Percentiles rank a stretch among this genome's conserved stretches.
Evolutionary conservation across 202 grass and related monocot species (phyloP).

Genomic region (Eragrostis tef): DNA sequence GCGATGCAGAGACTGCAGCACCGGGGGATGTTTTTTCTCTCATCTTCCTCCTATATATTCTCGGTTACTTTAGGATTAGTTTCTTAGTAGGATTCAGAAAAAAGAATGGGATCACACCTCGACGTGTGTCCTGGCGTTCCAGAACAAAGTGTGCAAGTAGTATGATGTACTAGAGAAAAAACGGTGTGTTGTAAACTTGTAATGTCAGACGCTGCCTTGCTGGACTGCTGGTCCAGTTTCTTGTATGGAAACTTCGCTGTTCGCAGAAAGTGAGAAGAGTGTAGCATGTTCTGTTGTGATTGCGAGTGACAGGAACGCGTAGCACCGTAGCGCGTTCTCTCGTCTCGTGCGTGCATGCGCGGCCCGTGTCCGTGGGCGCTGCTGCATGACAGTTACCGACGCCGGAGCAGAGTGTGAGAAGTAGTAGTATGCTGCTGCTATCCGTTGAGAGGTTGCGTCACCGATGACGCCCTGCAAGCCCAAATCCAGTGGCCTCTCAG

Average conservation of each 20-base stretch:
- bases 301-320: not conserved
- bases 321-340: not conserved
- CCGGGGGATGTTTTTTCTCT: too few relatives aligned
- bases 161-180: not conserved
- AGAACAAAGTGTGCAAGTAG: not conserved
- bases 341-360: not conserved
- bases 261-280: not conserved
- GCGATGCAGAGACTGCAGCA: too few relatives aligned
- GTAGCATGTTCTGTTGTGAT: not conserved
- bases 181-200: not conserved
- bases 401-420: not conserved
- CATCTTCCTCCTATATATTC: too few relatives aligned
- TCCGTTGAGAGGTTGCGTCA: slow-evolving; percentile 22
- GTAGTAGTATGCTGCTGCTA: not conserved
- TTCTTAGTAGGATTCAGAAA: not conserved
- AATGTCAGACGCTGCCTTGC: not conserved
- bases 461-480: not conserved
- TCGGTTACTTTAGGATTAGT: not conserved
- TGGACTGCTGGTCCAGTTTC: not conserved
- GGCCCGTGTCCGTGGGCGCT: not conserved
- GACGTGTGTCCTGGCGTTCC: not conserved
- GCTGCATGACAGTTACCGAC: not conserved
- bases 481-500: not conserved
- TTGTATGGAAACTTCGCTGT: not conserved
- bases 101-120: not conserved